Evolutionary conservation across 1,284 basidiomycete genomes (phyloP), one percentile per base, ranked within the genome.

Genomic region (Moesziomyces sp.): DNA sequence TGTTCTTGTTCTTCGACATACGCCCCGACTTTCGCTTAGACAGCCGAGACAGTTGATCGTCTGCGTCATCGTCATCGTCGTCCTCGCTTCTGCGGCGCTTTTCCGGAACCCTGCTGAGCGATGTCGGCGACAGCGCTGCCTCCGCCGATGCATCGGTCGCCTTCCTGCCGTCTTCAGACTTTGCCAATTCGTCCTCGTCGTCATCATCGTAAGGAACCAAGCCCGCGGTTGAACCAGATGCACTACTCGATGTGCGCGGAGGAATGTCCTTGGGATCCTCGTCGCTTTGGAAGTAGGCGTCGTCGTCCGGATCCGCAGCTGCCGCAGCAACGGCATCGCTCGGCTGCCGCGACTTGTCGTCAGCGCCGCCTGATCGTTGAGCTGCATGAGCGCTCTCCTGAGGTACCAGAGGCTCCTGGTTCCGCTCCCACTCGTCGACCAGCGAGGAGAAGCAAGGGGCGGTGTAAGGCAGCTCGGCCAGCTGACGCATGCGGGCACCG

Each of bases 341-440:
- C 66, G 35, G 55, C 58, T 51, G 53, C 52, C 68, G 53, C 49
- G 45, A 48, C 56, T 54, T 71, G 44, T 57, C 52, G 35, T 51
- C 55, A 10, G 42, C 44, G 34, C 52, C 56, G 43, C 54, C 45
- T 19, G 49, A 38, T 46, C 71, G 35, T 21, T 51, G 47, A 24
- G 56, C n/a, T 2, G 58, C 18, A 26, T 56, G 52, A 30, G 52
- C 49, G 3, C 38, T 46, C 13, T 59, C 58, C 35, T 57, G 66
- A 59, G 49, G 48, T 40, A 67, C 52, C 13, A 68, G 23, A 16
- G 73, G 67, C 43, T 95, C 93, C 69, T 91, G 90, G 85, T 94
- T 96, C 87, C 94, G 93, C 84, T 98, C 94, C 89, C 91, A 94
- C 57, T 92, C 89, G 43, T 88, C 86, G 52, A 93, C 89, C 76